Percentiles rank a stretch among this genome's conserved stretches.
Conservation (phyloP, 2,329 filamentous ascomycete species). For the Fusarium nelsonii region DNA sequence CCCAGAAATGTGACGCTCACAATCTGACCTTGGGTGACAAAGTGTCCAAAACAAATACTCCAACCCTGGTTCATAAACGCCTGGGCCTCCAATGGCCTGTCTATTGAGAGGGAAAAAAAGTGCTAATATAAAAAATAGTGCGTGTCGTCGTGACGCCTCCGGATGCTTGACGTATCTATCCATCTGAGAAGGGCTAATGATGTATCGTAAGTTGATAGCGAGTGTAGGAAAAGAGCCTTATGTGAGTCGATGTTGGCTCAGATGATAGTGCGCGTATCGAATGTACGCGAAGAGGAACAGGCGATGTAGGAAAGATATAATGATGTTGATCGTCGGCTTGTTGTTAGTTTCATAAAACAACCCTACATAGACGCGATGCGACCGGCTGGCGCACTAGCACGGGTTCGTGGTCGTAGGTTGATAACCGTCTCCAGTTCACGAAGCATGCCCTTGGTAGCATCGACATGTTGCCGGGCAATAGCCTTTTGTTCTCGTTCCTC, state of each 20-base stretch:
- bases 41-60: conserved; percentile 12
- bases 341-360: conserved; percentile 17
- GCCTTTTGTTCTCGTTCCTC: conserved; percentile 85
- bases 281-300: conserved; percentile 9
- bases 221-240: conserved; percentile 20
- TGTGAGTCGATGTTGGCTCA: conserved; percentile 6
- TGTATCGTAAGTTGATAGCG: conserved; percentile 31
- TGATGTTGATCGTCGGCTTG: conserved; percentile 20
- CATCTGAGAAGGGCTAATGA: conserved; percentile 25
- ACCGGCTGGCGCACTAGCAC: conserved; percentile 54
- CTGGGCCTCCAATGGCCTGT: conserved; percentile 29
- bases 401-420: conserved; percentile 61
- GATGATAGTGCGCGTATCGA: conserved; percentile 11
- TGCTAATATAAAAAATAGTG: conserved; percentile 32
- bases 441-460: conserved; percentile 90
- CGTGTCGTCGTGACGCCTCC: conserved; percentile 41
- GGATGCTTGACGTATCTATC: conserved; percentile 31
- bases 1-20: neutral
- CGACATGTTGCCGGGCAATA: conserved; percentile 76
- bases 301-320: conserved; percentile 10
- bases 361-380: conserved; percentile 61
- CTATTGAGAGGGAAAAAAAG: conserved; percentile 31
- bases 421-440: conserved; percentile 94
- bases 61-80: conserved; percentile 19
- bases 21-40: neutral